Evolutionary conservation across 768 basidiomycete species (phyloP), one percentile per base, ranked within the genome.

Genomic region (Chalciporus pseudorubinellus): DNA sequence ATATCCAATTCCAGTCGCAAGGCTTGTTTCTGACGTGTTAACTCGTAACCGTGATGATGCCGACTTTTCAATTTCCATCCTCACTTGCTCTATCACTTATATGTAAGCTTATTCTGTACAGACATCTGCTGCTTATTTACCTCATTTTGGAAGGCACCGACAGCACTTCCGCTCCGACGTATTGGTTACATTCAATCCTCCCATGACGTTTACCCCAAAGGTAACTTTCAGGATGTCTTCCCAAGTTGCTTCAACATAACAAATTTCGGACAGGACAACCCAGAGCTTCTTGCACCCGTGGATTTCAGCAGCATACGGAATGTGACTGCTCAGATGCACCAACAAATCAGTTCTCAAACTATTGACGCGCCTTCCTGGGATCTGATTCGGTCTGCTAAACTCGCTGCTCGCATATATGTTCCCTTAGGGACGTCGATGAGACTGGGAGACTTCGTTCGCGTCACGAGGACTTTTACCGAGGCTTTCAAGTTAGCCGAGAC

Each of bases 101-200:
- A 90, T 89, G 87, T 87, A 55, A 52, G 73, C 29, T 58, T 19
- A 7, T 26, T 26, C 39, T 29, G 29, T 26, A 7, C 20, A 40
- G 18, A 7, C 45, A 31, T 21, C 21, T 24, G 43, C 14, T 14
- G 3, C 13, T 2, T 14, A 7, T 20, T 39, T 46, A 31, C 40
- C 49, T 43, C 48, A 47, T 48, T 51, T 39, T 44, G 47, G 47
- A 58, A 89, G 87, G 80, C 89, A 91, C 66, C 79, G 89, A 44
- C 83, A 93, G 61, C 85, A 92, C 66, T 95, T 92, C 62, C 83
- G 93, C 22, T 90, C 88, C 10, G 91, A 94, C 59, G 90, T 94
- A 16, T 70, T 95, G 43, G 87, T 95, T 19, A 87, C 86, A 3
- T 92, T 89, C 65, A 84, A 90, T 57, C 74, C 79, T 14, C 87